Evolutionary conservation across 2,329 filamentous ascomycete genomes (phyloP).

Genomic region (Clarireedia monteithiana): DNA sequence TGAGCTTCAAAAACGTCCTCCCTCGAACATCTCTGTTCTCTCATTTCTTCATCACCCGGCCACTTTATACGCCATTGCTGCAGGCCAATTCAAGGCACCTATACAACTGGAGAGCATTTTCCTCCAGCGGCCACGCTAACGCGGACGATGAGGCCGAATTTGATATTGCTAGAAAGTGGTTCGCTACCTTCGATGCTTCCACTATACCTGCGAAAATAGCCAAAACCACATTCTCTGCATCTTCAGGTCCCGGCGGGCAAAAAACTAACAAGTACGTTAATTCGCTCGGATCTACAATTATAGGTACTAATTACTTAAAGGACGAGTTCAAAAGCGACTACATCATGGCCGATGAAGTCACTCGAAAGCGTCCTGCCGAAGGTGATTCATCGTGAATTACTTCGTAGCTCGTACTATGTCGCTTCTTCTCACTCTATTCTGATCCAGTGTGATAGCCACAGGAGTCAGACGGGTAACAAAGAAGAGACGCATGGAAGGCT

Average conservation of each 20-base stretch:
- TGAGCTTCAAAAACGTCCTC: not conserved
- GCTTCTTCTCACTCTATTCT: conserved; percentile 22
- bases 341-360: conserved; percentile 22
- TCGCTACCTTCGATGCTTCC: conserved; percentile 16
- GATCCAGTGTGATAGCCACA: conserved; percentile 25
- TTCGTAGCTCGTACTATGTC: conserved; percentile 24
- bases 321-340: conserved; percentile 29
- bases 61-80: conserved; percentile 6
- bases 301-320: conserved; percentile 16
- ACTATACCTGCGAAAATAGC: conserved; percentile 23
- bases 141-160: conserved; percentile 18
- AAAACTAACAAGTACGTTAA: conserved; percentile 29
- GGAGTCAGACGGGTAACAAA: conserved; percentile 24
- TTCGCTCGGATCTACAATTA: not conserved
- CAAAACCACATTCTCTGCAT: conserved; percentile 21
- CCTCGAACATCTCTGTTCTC: not conserved
- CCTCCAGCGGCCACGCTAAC: conserved; percentile 11
- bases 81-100: conserved; percentile 7
- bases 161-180: conserved; percentile 26
- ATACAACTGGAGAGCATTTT: conserved; percentile 15
- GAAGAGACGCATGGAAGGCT: conserved; percentile 24
- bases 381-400: conserved; percentile 21
- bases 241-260: conserved; percentile 29
- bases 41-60: conserved; percentile 7
- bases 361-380: conserved; percentile 22